Base-by-base conservation (phyloP, 306 rosid genomes). In the Echinosophora koreensis region DNA sequence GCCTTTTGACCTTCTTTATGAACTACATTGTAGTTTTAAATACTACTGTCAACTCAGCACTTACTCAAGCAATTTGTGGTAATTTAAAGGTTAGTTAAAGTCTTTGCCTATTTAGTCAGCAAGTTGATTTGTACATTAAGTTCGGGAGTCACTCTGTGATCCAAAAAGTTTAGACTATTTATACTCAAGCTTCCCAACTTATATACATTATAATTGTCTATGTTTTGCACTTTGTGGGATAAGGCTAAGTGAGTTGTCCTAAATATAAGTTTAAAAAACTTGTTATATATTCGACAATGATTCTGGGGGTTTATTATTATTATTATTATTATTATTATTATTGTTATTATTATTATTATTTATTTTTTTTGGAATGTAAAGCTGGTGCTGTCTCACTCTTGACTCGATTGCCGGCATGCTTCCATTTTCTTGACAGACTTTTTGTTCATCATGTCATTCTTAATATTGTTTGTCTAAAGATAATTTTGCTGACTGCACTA, bases 61-160 rank as follows among this genome's bases (percentile, higher is more conserved):
- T 94, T 69, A 90, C 98, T 6, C 96, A 90, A 47, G 90, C 94
- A 46, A 88, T 92, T 5, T 94, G 98, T 50, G 91, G 98, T 74
- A 92, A 91, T 51, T 62, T 75, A 76, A 77, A 80, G 80, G 87
- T 78, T 7, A 62, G 83, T 56, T 56, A 46, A 1, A 15, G 32
- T 11, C 6, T 56, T 52, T 22, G 17, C 28, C 12, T 55, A 2
- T 8, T 55, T 8, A 44, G 3, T 44, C 49, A 11, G 13, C 63
- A 22, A n/a, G n/a, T n/a, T n/a, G n/a, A n/a, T n/a, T n/a, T n/a
- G n/a, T n/a, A n/a, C n/a, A n/a, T n/a, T n/a, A n/a, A n/a, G n/a
- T n/a, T n/a, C n/a, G n/a, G n/a, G n/a, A n/a, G n/a, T n/a, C n/a
- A n/a, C n/a, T n/a, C n/a, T n/a, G n/a, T n/a, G n/a, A n/a, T n/a